Evolutionary conservation across 2,329 filamentous ascomycete genomes (phyloP), one percentile per base, ranked within the genome.

Genomic region (Cladophialophora yegresii): DNA sequence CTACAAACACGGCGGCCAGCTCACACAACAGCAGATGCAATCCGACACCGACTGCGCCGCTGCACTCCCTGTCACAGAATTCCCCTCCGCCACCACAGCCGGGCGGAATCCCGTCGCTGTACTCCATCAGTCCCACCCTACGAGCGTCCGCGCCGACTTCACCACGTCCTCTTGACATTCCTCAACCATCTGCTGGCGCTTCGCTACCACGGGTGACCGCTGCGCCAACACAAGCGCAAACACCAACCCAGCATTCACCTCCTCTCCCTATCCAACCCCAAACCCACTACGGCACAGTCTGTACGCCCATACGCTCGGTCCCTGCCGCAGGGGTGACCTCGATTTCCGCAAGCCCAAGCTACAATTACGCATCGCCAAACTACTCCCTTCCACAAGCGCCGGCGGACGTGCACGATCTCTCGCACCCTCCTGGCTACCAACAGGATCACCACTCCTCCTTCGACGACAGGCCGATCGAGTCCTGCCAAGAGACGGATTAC

Each of bases 371-470:
- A 20, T 33, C 51, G 28, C 30, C 45, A 26, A 51, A 4, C 20
- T 54, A 33, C 28, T 32, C 26, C n/a, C 51, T 54, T 10, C 51
- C 51, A n/a, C 26, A 54, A 23, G 57, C 49, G 50, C 51, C 51
- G 4, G 28, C 51, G 4, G 28, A 61, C 26, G 50, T 58, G 3
- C 61, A 58, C 32, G 66, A 70, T 56, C 72, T 73, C 43, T 65
- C 68, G 13, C 70, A 73, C 60, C 73, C 73, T 13, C 73, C 73
- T n/a, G 73, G 73, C 54, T 75, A 75, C 62, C 65, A 69, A 40
- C 73, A 75, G 68, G 70, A 75, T 62, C 59, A 70, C 8, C 63
- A 63, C n/a, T 58, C 66, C 23, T 66, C 63, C n/a, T 71, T 71
- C 43, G 61, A 66, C 22, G 68, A 71, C 61, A 66, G 63, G 30